Evolutionary conservation across 2,329 filamentous ascomycete species (phyloP), one percentile per base, ranked within the genome.

Genomic region (Ophiocordyceps robertsii): DNA sequence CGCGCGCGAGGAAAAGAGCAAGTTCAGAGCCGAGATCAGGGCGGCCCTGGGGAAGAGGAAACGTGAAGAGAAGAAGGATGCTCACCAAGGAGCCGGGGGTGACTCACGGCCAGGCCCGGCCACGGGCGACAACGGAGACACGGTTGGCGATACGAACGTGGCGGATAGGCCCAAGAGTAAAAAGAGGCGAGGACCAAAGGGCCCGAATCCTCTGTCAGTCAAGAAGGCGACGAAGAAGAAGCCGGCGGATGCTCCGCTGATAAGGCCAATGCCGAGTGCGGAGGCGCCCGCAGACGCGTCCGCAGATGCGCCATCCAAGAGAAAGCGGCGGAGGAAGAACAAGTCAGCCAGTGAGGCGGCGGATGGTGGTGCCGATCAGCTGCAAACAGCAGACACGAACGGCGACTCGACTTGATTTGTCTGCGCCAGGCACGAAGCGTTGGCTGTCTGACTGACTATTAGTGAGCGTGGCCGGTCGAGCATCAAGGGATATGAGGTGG

Each of bases 1-100:
- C 46, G 73, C 80, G 41, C 68, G 68, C 45, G 82, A 84, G 47
- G 86, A 92, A 67, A 75, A 71, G 52, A 71, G 69, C 44, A 93
- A 93, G 63, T 84, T 89, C 54, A 73, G 79, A 49, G 70, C 74
- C 16, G 84, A 83, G 38, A 63, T 88, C 49, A 81, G 75, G 59
- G 67, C 66, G 49, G 55, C 57, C 46, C 50, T 58, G 44, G 60
- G 56, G 40, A 77, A 69, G 66, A 69, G 64, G 56, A 80, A 69
- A 61, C 63, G 73, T 44, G 63, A 61, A n/a, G 65, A 61, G 2
- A 60, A 63, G 5, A 63, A 63, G 3, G 60, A 61, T 4, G 61
- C n/a, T 9, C 31, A 44, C 14, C 57, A 56, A 50, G 54, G 61
- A 65, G 58, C 70, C 64, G 56, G 64, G 8, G 56, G 57, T n/a